phyloP scores from a whole-genome alignment of 352 stramenopile species.

The Phytophthora brassicae region DNA sequence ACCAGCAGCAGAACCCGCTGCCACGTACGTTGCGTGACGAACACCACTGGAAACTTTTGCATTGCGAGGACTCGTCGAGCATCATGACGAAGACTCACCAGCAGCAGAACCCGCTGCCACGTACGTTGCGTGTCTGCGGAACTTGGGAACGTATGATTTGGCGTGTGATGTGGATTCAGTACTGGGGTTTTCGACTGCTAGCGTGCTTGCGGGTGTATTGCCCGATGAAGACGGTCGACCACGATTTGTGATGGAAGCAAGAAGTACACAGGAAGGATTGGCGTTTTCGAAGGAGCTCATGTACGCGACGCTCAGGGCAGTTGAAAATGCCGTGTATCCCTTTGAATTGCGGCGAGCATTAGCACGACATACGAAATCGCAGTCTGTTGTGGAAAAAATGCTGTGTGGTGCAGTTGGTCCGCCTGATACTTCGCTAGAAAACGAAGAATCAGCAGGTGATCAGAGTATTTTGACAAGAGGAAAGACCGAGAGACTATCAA shows the following conservation, averaged over 20 bases:
- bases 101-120: slow-evolving; percentile 21
- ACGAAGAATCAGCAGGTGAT: slow-evolving; percentile 1
- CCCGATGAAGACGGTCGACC: slow-evolving; percentile 49
- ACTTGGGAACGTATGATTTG: slow-evolving; percentile 39
- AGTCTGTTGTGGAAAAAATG: slow-evolving; percentile 41
- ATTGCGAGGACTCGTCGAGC: no score
- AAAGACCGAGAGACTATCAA: slow-evolving; percentile 12
- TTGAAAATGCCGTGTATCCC: slow-evolving; percentile 71
- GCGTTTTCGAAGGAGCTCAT: slow-evolving; percentile 61
- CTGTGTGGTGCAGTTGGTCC: slow-evolving; percentile 38
- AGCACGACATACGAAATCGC: slow-evolving; percentile 18
- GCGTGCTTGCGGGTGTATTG: slow-evolving; percentile 37
- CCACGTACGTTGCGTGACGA: slow-evolving; percentile 50
- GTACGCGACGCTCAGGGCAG: slow-evolving; percentile 45
- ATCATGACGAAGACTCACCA: slow-evolving; percentile 11
- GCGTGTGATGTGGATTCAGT: slow-evolving; percentile 50
- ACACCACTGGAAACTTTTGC: no score
- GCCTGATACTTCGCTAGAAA: slow-evolving; percentile 7
- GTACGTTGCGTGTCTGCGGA: slow-evolving; percentile 53
- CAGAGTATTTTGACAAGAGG: not conserved
- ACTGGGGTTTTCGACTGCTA: slow-evolving; percentile 24
- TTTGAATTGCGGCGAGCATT: slow-evolving; percentile 58
- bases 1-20: slow-evolving; percentile 15
- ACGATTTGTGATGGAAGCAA: slow-evolving; percentile 64
- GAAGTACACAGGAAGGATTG: slow-evolving; percentile 41